Conservation (phyloP, 192 early-diverging fungal species). For the Gamsiella multidivaricata region DNA sequence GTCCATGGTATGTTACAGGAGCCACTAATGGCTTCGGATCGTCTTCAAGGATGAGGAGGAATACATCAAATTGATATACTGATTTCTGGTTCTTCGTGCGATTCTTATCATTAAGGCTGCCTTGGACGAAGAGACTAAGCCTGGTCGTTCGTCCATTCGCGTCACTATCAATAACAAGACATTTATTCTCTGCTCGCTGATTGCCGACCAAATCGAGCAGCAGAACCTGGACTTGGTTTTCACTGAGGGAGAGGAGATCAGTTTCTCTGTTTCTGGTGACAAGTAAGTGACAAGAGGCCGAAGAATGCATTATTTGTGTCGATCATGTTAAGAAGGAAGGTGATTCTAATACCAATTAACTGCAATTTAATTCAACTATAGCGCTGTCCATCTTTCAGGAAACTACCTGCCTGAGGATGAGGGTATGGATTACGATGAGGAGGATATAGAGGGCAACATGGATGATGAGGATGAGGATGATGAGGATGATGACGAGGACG, state of each 20-base stretch:
- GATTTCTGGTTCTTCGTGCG: neutral
- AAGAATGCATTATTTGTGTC: too few relatives aligned
- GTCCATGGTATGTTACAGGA: constrained; percentile 73
- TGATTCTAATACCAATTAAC: too few relatives aligned
- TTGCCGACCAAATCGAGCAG: constrained; percentile 78
- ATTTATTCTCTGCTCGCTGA: constrained; percentile 86
- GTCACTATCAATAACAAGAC: constrained; percentile 76
- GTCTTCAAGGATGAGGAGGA: neutral
- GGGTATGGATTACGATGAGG: constrained; percentile 23
- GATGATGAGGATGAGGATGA: constrained; percentile 37
- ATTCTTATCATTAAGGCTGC: constrained; percentile 66
- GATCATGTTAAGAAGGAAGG: too few relatives aligned
- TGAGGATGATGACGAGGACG: constrained; percentile 30
- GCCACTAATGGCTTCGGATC: too few relatives aligned
- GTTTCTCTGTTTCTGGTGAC: constrained; percentile 76
- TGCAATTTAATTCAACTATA: too few relatives aligned
- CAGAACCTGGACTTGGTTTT: constrained; percentile 75
- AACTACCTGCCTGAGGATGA: constrained; percentile 68
- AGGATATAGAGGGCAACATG: constrained; percentile 27
- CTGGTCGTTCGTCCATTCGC: constrained; percentile 72
- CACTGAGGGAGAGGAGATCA: constrained; percentile 86
- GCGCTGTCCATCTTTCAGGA: constrained; percentile 72
- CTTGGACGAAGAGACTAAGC: constrained; percentile 63
- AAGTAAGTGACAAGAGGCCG: constrained; percentile 46
- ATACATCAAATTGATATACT: neutral